Conservation (phyloP, 2,329 filamentous ascomycete species). For the Dactylellina parvicollis region DNA sequence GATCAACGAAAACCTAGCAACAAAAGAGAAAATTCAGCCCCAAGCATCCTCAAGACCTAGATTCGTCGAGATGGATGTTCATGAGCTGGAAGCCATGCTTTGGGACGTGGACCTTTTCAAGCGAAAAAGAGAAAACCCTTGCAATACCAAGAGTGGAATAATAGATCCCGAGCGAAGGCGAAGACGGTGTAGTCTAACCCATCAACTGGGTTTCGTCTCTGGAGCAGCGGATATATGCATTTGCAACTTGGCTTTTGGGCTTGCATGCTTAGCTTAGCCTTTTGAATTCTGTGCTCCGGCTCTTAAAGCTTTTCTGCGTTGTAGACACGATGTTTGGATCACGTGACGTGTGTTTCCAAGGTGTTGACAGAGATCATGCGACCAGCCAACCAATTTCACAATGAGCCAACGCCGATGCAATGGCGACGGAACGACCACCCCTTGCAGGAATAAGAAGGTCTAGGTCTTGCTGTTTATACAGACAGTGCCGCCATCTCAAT, state of each 20-base stretch:
- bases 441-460: too few relatives aligned
- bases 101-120: background rate
- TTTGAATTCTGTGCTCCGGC: constrained; percentile 14
- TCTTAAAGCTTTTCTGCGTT: background rate
- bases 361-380: too few relatives aligned
- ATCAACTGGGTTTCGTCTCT: constrained; percentile 45
- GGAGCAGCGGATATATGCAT: constrained; percentile 6
- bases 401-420: too few relatives aligned
- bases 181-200: constrained; percentile 42
- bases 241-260: constrained; percentile 35
- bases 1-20: background rate
- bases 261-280: constrained; percentile 38
- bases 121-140: background rate
- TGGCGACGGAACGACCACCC: too few relatives aligned
- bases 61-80: constrained; percentile 19
- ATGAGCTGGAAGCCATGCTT: constrained; percentile 3
- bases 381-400: too few relatives aligned
- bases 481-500: too few relatives aligned
- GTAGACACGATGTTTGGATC: background rate
- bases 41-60: constrained; percentile 13
- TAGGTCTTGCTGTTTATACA: too few relatives aligned
- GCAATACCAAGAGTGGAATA: constrained; percentile 36
- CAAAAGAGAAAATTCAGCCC: background rate
- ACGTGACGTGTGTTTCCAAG: constrained; percentile 26
- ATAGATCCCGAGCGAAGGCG: constrained; percentile 40